Evolutionary conservation across 169 alveolate genomes (phyloP).

Genomic region (Cryptosporidium baileyi): DNA sequence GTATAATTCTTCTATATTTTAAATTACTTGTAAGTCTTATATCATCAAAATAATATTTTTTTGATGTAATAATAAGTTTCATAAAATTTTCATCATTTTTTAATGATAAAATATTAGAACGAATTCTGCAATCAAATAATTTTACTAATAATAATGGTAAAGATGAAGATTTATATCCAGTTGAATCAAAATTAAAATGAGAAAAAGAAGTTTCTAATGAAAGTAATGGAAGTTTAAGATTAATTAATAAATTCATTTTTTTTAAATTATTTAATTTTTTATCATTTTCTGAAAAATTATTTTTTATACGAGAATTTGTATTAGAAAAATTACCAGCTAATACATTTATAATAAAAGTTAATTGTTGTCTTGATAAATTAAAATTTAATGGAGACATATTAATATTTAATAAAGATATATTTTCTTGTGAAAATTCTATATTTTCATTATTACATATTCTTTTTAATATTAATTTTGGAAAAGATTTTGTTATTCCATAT

Average conservation of each 20-base stretch:
- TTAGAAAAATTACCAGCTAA: not conserved
- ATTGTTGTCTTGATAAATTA: conserved; percentile 46
- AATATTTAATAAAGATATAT: not conserved
- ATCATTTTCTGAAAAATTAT: not conserved
- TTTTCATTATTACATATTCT: not conserved
- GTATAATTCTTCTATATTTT: conserved; percentile 45
- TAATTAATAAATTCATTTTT: not conserved
- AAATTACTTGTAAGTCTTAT: conserved; percentile 36
- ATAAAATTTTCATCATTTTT: not conserved
- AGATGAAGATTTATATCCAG: not conserved
- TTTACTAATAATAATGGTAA: conserved; percentile 13
- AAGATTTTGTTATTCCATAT: not conserved
- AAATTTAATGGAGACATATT: conserved; percentile 38
- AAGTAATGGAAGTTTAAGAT: not conserved
- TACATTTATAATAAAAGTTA: conserved; percentile 28
- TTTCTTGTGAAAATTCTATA: not conserved
- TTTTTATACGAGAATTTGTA: not conserved
- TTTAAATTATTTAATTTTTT: too few species aligned
- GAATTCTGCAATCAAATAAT: conserved; percentile 10
- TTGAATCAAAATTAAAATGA: not conserved
- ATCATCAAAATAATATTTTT: conserved; percentile 53
- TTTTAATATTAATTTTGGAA: not conserved
- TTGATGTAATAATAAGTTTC: conserved; percentile 22
- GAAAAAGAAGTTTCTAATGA: conserved; percentile 65
- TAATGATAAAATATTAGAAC: not conserved